These are phyloP conservation scores for Neofusicoccum sp. DNA, from an alignment of 2,329 filamentous ascomycete genomes.

Conservation along the genomic window DNA sequence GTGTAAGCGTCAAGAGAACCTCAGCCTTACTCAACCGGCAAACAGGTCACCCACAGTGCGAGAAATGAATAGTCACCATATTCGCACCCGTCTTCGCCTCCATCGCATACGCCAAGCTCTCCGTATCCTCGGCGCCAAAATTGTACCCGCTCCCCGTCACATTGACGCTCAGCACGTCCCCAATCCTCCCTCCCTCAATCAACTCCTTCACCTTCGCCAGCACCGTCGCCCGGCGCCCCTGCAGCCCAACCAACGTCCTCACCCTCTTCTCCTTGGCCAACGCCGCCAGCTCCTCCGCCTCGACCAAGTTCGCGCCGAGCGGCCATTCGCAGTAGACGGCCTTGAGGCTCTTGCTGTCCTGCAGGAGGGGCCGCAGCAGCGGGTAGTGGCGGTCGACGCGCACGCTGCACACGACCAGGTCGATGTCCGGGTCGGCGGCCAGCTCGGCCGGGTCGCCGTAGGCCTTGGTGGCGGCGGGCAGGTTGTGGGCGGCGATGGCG, in stretches of 20 bases:
- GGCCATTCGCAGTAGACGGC: slow-evolving; percentile 54
- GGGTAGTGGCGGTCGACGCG: slow-evolving; percentile 45
- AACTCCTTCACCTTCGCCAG: slow-evolving; percentile 44
- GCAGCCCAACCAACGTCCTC: slow-evolving; percentile 49
- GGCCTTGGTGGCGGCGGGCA: slow-evolving; percentile 41
- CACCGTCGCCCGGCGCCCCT: slow-evolving; percentile 44
- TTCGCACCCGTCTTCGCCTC: slow-evolving; percentile 47
- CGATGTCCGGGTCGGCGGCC: slow-evolving; percentile 47
- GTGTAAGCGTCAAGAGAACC: not conserved
- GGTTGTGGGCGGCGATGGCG: slow-evolving; percentile 41
- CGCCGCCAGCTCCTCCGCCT: slow-evolving; percentile 44
- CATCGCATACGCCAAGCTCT: slow-evolving; percentile 48
- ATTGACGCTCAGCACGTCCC: slow-evolving; percentile 40
- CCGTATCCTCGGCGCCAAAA: slow-evolving; percentile 22
- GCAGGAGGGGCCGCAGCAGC: slow-evolving; percentile 43
- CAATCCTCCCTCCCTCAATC: slow-evolving; percentile 44
- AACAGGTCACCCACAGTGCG: slow-evolving; percentile 26
- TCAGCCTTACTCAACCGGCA: not conserved
- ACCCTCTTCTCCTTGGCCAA: slow-evolving; percentile 43
- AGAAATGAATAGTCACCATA: slow-evolving; percentile 39
- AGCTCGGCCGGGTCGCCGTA: slow-evolving; percentile 45
- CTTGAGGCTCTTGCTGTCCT: slow-evolving; percentile 39
- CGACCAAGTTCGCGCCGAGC: slow-evolving; percentile 39
- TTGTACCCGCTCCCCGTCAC: slow-evolving; percentile 31
- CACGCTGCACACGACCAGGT: slow-evolving; percentile 48